Conservation (phyloP, 2,329 filamentous ascomycete genomes). For the Cadophora malorum region DNA sequence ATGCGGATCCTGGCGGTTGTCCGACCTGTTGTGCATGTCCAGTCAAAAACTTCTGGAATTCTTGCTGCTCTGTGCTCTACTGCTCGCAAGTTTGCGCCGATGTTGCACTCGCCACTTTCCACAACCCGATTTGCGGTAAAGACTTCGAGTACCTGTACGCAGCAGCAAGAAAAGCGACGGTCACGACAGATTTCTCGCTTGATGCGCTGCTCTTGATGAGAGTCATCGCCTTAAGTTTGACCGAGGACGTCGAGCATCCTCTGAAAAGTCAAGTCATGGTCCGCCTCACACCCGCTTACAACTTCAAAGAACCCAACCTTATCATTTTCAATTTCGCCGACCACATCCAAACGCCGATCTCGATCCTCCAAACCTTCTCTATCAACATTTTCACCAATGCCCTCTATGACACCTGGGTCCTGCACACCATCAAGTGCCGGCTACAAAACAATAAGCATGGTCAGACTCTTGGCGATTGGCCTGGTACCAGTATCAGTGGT, state of each 20-base stretch:
- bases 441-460: conserved; percentile 47
- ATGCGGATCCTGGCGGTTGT: conserved; percentile 31
- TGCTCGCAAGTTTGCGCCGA: conserved; percentile 41
- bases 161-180: conserved; percentile 30
- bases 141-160: conserved; percentile 42
- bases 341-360: conserved; percentile 41
- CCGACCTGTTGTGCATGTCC: conserved; percentile 40
- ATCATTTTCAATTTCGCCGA: conserved; percentile 44
- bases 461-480: conserved; percentile 35
- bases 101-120: conserved; percentile 40
- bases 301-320: conserved; percentile 37
- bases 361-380: conserved; percentile 42
- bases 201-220: conserved; percentile 43
- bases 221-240: conserved; percentile 41
- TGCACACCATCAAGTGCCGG: conserved; percentile 45
- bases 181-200: conserved; percentile 36
- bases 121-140: conserved; percentile 42
- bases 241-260: conserved; percentile 38
- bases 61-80: conserved; percentile 39
- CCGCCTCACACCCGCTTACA: conserved; percentile 43
- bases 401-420: conserved; percentile 43
- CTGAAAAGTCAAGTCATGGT: conserved; percentile 42
- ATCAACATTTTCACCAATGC: conserved; percentile 42
- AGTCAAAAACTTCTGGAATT: conserved; percentile 30
- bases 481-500: conserved; percentile 42